Conservation (phyloP, 768 basidiomycete genomes). For the Baorangia bicolor region DNA sequence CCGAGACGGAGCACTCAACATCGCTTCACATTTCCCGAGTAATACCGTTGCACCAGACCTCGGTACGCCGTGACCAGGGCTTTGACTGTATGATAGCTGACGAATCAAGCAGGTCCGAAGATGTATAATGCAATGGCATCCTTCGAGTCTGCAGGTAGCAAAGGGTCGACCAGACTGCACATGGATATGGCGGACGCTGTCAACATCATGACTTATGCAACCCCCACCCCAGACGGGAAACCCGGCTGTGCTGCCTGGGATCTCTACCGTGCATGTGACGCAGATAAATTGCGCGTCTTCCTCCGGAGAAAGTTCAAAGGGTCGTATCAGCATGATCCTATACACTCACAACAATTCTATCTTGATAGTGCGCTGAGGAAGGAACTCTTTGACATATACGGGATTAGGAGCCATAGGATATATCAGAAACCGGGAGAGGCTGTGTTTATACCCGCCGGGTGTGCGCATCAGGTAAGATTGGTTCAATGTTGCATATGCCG, state of each 20-base stretch:
- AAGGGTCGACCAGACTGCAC: constrained; percentile 85
- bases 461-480: constrained; percentile 75
- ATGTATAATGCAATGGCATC: constrained; percentile 92
- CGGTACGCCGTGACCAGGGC: constrained; percentile 41
- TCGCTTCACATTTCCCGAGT: constrained; percentile 85
- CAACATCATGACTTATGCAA: constrained; percentile 85
- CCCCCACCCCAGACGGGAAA: constrained; percentile 50
- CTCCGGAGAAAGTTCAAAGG: constrained; percentile 62
- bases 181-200: constrained; percentile 96
- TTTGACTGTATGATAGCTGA: constrained; percentile 2
- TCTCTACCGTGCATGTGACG: constrained; percentile 79
- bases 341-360: constrained; percentile 88
- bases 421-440: constrained; percentile 93
- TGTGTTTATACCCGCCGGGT: constrained; percentile 93
- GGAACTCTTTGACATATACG: constrained; percentile 62
- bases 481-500: neutral
- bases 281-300: constrained; percentile 74
- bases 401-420: constrained; percentile 77
- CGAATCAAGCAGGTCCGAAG: constrained; percentile 66
- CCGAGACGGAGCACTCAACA: constrained; percentile 83
- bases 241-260: constrained; percentile 91
- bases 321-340: constrained; percentile 70
- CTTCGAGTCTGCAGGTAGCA: constrained; percentile 60
- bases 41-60: constrained; percentile 81
- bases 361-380: constrained; percentile 67